Base-by-base conservation (phyloP, 2,329 filamentous ascomycete species). In the Dichotomopilus funicola region DNA sequence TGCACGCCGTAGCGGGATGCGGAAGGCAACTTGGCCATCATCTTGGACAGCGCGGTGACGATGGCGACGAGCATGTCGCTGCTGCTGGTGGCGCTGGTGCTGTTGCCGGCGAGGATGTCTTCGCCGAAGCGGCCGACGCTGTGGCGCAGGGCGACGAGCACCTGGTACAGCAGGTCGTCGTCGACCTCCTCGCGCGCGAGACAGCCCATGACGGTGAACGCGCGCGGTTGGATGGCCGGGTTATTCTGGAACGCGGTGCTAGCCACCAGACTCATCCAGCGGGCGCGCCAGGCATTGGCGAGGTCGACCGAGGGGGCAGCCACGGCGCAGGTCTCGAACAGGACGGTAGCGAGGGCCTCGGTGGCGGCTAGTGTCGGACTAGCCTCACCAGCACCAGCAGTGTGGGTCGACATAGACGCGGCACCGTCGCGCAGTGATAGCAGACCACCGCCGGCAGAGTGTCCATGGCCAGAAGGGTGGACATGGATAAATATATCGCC, bases 191-290 rank as follows among this genome's bases (percentile, higher is more conserved):
- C 84, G n/a, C 83, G 76, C 31, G 85, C 84, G 8, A 88, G 70
- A 62, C 83, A 87, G 11, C 85, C 85, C 84, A 88, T 87, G 42
- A 87, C 84, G 1, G 83, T 79, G 63, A 88, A 88, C 1, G 85
- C 85, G 19, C 82, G 75, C 5, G 85, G 83, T 61, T 88, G 85
- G 54, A 88, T 85, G 2, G 85, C 83, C 7, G 84, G 85, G 64
- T 88, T 88, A 65, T 84, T 87, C 65, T 88, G 85, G 66, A 88
- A 88, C 0, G 85, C 85, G 8, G 84, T 88, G 65, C 85, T 88
- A 12, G 85, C 83, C 41, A 88, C 83, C 27, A 88, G 72, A 63
- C 83, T 86, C 85, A 88, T 87, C 85, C 85, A 88, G 19, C 85
- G 78, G 19, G 85, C 84, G 33, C 85, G 79, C 85, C 85, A 88